A percentile compares a stretch with the other conserved stretches of the same genome.
Conservation (phyloP, 2,329 filamentous ascomycete species). For the Chaetomium strumarium region DNA sequence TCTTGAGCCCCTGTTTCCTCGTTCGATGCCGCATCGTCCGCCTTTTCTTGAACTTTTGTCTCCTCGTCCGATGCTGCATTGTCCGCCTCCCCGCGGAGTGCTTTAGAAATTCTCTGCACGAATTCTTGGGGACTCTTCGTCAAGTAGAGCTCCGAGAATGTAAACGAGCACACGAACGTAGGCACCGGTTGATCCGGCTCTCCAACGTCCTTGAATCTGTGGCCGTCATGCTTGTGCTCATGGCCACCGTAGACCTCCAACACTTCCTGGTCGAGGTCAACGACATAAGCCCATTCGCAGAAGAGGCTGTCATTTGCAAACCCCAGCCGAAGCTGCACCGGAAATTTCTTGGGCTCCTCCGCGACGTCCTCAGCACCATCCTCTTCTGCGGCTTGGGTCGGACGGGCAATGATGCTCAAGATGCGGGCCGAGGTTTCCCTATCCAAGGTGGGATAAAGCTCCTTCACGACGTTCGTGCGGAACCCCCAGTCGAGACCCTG, state of each 20-base stretch:
- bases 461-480: not conserved
- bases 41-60: not conserved
- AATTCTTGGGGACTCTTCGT: constrained; percentile 10
- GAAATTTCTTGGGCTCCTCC: constrained; percentile 11
- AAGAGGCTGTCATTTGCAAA: constrained; percentile 12
- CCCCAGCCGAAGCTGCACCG: not conserved
- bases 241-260: constrained; percentile 13
- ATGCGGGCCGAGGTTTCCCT: constrained; percentile 8
- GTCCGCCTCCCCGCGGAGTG: not conserved
- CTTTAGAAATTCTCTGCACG: not conserved
- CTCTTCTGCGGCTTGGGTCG: not conserved
- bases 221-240: constrained; percentile 8
- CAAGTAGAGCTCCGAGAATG: constrained; percentile 11
- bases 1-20: not conserved
- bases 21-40: not conserved
- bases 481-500: not conserved
- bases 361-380: not conserved
- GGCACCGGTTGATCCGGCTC: not conserved
- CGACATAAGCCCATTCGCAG: constrained; percentile 18
- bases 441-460: constrained; percentile 11
- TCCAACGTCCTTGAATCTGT: constrained; percentile 15
- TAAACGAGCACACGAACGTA: constrained; percentile 4
- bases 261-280: constrained; percentile 17
- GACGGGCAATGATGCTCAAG: constrained; percentile 9
- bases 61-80: not conserved